Percentiles rank a stretch among this genome's conserved stretches.
Evolutionary conservation across 352 stramenopile species (phyloP).

Genomic region (Pythium aquatile): DNA sequence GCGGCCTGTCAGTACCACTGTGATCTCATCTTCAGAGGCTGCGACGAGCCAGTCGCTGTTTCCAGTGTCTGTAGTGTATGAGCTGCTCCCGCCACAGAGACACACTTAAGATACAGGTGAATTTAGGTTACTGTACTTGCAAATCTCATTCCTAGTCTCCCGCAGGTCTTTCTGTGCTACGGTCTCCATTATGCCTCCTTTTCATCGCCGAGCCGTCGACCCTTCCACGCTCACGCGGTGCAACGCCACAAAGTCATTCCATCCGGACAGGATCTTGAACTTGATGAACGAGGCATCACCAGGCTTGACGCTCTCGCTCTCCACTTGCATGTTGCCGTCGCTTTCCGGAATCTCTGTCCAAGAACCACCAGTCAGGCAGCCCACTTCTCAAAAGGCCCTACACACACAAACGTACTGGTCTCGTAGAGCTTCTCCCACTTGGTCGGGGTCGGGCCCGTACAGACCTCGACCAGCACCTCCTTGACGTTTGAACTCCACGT

Average conservation of each 20-base stretch:
- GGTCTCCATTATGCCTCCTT: conserved; percentile 2
- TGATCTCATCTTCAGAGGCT: background rate
- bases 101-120: background rate
- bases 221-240: conserved; percentile 83
- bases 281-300: conserved; percentile 81
- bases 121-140: background rate
- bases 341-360: conserved; percentile 67
- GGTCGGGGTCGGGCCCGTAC: conserved; percentile 57
- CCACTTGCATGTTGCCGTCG: conserved; percentile 80
- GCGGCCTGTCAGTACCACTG: background rate
- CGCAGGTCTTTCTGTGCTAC: background rate
- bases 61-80: background rate
- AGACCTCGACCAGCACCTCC: conserved; percentile 67
- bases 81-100: background rate
- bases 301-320: conserved; percentile 69
- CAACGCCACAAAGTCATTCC: conserved; percentile 73
- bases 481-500: conserved; percentile 80
- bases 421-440: conserved; percentile 85
- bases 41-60: background rate
- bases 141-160: conserved; percentile 3
- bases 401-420: conserved; percentile 34
- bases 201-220: conserved; percentile 47
- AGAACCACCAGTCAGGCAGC: background rate
- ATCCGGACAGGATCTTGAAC: conserved; percentile 83
- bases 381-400: background rate